Conservation (phyloP, 345 rosid species). For the Bruguiera parviflora region DNA sequence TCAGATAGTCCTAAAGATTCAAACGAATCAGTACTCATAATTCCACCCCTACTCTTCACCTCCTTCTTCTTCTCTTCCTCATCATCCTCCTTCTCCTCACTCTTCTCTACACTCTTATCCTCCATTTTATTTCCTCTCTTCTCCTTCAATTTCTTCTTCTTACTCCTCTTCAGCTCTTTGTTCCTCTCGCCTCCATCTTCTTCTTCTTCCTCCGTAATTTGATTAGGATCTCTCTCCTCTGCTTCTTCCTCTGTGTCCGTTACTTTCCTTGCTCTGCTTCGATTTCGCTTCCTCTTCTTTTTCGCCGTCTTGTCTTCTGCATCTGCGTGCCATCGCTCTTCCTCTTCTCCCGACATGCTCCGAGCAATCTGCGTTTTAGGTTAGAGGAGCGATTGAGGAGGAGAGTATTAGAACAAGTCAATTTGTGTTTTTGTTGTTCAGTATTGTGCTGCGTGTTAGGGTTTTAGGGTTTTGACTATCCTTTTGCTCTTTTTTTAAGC, state of each 20-base stretch:
- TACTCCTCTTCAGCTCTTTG: background rate
- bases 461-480: too few relatives aligned
- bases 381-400: too few relatives aligned
- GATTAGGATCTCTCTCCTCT: background rate
- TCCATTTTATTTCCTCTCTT: background rate
- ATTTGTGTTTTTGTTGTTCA: too few relatives aligned
- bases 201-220: conserved; percentile 7
- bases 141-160: background rate
- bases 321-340: background rate
- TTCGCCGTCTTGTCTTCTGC: background rate
- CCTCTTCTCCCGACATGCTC: conserved; percentile 3
- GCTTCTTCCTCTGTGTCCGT: background rate
- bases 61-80: conserved; percentile 23
- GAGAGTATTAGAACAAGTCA: too few relatives aligned
- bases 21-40: conserved; percentile 74
- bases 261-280: conserved; percentile 13
- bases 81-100: conserved; percentile 4
- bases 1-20: conserved; percentile 67
- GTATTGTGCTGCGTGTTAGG: too few relatives aligned
- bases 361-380: too few relatives aligned
- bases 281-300: conserved; percentile 27
- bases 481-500: too few relatives aligned
- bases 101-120: background rate
- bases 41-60: conserved; percentile 49
- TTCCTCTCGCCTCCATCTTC: conserved; percentile 1